Evolutionary conservation across 1,284 basidiomycete species (phyloP), one percentile per base, ranked within the genome.

Genomic region (Mycena sp.): DNA sequence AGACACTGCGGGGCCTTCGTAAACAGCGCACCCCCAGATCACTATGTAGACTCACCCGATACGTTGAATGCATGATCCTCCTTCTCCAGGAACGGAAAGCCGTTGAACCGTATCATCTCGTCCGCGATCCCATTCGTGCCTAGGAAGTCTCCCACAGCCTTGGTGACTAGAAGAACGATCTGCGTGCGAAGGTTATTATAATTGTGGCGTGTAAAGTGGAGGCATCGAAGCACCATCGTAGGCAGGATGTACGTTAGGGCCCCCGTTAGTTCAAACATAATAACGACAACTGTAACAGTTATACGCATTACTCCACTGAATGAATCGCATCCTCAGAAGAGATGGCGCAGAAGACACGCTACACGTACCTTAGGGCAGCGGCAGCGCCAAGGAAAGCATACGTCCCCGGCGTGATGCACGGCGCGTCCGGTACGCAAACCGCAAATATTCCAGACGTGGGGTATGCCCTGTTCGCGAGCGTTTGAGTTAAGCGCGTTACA

Each of bases 201-300:
- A 40, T 14, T 23, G 40, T 25, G 21, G 48, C 25, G 38, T 54
- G 41, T 62, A 43, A 61, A 60, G 32, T 28, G 66, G 17, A 38
- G 35, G 23, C 58, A 6, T 38, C 43, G 7, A 72, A 84, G 72
- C 69, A 95, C 95, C 98, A 99, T 99, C 4, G 96, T 98, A 0
- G 98, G 98, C 28, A 99, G 80, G 70, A 99, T 98, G 76, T 99
- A 99, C 12, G 96, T 99, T 70, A 99, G 78, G 1, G 98, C 97
- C 10, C 98, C 98, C 1, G 98, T 99, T n/a, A 99, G 84, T 75
- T 99, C 98, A 76, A 99, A 99, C 96, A 99, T 99, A 78, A 99
- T 98, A 57, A 99, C 98, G 2, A 99, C 98, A 2, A 99, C 96
- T 0, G 96, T 95, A 23, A 99, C 95, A 0, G 98, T 99, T 66